Base-by-base conservation (phyloP, 1,139 yeast species). In the Pichia sp. region DNA sequence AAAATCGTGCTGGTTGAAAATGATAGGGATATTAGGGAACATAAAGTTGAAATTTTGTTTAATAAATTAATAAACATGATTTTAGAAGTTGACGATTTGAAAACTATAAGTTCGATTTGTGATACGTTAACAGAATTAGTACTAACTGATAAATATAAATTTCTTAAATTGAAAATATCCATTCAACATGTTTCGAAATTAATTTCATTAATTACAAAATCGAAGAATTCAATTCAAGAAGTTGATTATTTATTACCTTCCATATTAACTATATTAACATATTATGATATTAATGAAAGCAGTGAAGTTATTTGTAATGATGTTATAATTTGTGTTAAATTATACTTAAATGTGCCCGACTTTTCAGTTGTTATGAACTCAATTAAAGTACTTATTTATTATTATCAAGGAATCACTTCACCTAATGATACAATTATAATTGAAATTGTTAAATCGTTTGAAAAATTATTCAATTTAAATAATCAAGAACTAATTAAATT, bases 311-410 rank as follows among this genome's bases (percentile, higher is more conserved):
- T 45, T 9, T 33, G 51, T 18, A 38, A 33, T 18, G 51, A 50
- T 41, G 43, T 49, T 2, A 47, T 51, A 9, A 45, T 44, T 3
- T 53, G 56, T 45, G 41, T 51, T 7, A 44, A 45, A 43, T 47
- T 53, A 14, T 51, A 44, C 18, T 30, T 47, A 2, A 30, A 22
- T 2, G 42, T 36, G 11, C 29, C 41, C 1, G 38, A 47, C 28
- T 33, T 51, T 30, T 29, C 53, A 14, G 42, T 51, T 18, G 44
- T 49, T 4, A 31, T 53, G 42, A 51, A 49, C 36, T 34, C 54
- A 10, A 45, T 51, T 8, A 53, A 53, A 43, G 49, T 52, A 30
- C n/a, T 49, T 9, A 45, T 53, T 13, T 42, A 45, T 30, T 51
- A 19, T 42, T 13, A 49, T 2, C 27, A 36, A 14, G 50, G 44